phyloP scores from a whole-genome alignment of 768 basidiomycete species.

The Leccinum disarticulatum region DNA sequence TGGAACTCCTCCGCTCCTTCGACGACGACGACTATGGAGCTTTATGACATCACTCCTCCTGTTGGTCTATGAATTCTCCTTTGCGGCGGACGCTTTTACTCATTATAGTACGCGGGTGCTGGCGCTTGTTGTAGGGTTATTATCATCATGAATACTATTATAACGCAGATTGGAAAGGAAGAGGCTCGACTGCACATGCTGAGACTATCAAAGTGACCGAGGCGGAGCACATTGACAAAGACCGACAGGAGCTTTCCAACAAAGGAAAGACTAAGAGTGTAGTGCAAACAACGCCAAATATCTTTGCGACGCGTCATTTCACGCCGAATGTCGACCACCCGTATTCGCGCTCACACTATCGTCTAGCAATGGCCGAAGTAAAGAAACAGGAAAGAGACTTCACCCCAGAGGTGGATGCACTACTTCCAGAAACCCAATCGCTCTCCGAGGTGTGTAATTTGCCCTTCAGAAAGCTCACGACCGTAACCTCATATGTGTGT shows the following conservation, averaged over 20 bases:
- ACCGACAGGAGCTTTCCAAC: constrained; percentile 25
- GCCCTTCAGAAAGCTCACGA: not conserved
- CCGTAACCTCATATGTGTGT: constrained; percentile 5
- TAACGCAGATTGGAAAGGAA: constrained; percentile 31
- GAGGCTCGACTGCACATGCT: constrained; percentile 30
- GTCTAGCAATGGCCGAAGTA: constrained; percentile 69
- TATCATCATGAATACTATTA: constrained; percentile 40
- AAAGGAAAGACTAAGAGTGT: constrained; percentile 13
- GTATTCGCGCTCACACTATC: constrained; percentile 41
- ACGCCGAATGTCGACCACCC: constrained; percentile 31
- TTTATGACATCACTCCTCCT: constrained; percentile 40
- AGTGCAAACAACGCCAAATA: constrained; percentile 44
- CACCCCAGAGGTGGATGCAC: constrained; percentile 74
- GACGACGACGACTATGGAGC: constrained; percentile 24
- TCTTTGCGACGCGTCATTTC: constrained; percentile 63
- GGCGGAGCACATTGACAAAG: not conserved
- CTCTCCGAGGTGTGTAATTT: constrained; percentile 63
- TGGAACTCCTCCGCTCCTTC: constrained; percentile 28
- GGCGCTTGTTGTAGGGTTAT: constrained; percentile 47
- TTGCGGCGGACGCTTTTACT: constrained; percentile 37
- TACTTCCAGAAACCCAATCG: constrained; percentile 66
- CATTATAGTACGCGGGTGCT: constrained; percentile 46
- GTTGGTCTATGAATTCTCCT: constrained; percentile 51
- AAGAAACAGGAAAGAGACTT: constrained; percentile 88
- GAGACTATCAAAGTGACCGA: constrained; percentile 13